A percentile compares a stretch with the other conserved stretches of the same genome.
These are phyloP conservation scores for Cercospora sp. DNA, from an alignment of 2,329 filamentous ascomycete species.

Conservation along the genomic window DNA sequence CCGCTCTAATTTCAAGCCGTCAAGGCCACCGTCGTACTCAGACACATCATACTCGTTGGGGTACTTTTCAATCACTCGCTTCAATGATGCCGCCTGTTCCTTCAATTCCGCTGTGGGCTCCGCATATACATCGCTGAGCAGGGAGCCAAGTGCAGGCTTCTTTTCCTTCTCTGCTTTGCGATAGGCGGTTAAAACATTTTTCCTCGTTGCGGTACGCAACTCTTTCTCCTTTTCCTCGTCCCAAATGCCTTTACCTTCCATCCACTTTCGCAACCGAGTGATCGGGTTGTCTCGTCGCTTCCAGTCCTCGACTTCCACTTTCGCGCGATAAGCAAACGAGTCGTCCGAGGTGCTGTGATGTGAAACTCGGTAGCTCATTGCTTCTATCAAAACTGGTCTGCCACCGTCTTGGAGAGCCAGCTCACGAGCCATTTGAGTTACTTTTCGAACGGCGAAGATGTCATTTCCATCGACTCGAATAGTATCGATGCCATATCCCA, in stretches of 20 bases:
- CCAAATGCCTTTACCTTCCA: conserved; percentile 82
- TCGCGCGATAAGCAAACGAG: conserved; percentile 90
- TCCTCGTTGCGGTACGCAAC: conserved; percentile 63
- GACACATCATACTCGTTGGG: conserved; percentile 87
- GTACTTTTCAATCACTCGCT: conserved; percentile 76
- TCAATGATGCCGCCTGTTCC: conserved; percentile 74
- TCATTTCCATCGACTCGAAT: conserved; percentile 94
- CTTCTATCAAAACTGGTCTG: conserved; percentile 82
- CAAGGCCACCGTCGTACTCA: conserved; percentile 71
- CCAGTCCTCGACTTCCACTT: conserved; percentile 93
- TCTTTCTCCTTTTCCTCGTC: conserved; percentile 78
- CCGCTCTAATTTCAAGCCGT: conserved; percentile 52
- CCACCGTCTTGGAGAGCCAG: conserved; percentile 80
- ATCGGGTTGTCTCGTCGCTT: conserved; percentile 87
- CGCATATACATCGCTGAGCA: conserved; percentile 91
- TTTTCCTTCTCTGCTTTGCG: conserved; percentile 77
- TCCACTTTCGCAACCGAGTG: conserved; percentile 81
- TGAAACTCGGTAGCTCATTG: conserved; percentile 96
- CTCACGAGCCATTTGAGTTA: conserved; percentile 71
- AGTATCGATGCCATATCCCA: conserved; percentile 92
- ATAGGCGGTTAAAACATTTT: conserved; percentile 81
- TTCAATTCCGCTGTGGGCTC: conserved; percentile 76
- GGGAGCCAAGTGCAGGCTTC: conserved; percentile 68
- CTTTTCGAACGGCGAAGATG: conserved; percentile 83
- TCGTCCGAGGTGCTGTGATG: conserved; percentile 98